A percentile compares a stretch with the other conserved stretches of the same genome.
These are phyloP conservation scores for Vigna reflexopilosa DNA, from an alignment of 306 rosid species.

Conservation along the genomic window DNA sequence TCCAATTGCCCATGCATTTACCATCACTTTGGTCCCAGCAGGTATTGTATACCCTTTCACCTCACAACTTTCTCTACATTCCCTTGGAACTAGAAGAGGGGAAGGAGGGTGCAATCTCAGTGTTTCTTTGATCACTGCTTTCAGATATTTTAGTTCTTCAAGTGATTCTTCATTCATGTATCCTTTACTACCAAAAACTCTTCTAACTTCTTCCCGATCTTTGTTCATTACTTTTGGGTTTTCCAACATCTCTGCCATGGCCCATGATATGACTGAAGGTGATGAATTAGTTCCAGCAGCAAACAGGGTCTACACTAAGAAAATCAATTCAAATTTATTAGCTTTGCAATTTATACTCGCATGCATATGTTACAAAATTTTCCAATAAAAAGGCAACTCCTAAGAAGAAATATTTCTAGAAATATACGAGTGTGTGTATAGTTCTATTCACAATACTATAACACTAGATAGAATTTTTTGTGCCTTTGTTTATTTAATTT, in stretches of 20 bases:
- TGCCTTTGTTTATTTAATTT: neutral
- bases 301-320: neutral
- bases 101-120: constrained; percentile 1
- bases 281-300: neutral
- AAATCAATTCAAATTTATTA: neutral
- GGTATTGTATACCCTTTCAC: neutral
- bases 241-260: constrained; percentile 4
- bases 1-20: neutral
- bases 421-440: too few relatives aligned
- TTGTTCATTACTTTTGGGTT: neutral
- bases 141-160: neutral
- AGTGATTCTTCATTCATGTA: neutral
- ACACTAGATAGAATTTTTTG: too few relatives aligned
- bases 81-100: constrained; percentile 5
- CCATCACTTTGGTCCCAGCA: neutral
- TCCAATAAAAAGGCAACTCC: too few relatives aligned
- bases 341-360: too few relatives aligned
- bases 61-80: constrained; percentile 2
- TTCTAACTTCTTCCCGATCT: constrained; percentile 17
- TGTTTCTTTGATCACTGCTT: constrained; percentile 6
- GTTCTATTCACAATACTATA: too few relatives aligned
- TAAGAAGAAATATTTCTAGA: too few relatives aligned
- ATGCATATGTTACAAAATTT: too few relatives aligned
- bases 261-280: neutral
- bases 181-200: constrained; percentile 16